Percentiles rank a stretch among this genome's conserved stretches.
Evolutionary conservation across 2,329 filamentous ascomycete species (phyloP).

Genomic region (Aspergillus sergii): DNA sequence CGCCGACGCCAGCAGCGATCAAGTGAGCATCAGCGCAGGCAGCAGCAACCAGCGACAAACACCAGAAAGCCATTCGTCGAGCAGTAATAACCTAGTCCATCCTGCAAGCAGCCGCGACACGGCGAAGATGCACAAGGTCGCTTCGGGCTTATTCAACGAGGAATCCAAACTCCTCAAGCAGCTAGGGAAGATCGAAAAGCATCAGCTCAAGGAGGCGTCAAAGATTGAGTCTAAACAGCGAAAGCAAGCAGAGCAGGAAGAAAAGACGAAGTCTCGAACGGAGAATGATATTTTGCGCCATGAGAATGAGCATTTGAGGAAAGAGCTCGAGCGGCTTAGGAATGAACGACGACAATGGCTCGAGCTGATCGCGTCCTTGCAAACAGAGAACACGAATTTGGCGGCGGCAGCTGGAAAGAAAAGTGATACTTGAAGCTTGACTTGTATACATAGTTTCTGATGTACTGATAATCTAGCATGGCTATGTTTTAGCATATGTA

Average conservation of each 20-base stretch:
- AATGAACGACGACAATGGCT: constrained; percentile 54
- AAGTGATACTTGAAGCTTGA: not conserved
- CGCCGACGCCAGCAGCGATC: constrained; percentile 20
- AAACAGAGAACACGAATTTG: constrained; percentile 60
- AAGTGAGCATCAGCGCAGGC: constrained; percentile 20
- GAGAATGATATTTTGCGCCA: constrained; percentile 52
- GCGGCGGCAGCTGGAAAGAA: constrained; percentile 11
- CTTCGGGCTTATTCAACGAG: constrained; percentile 32
- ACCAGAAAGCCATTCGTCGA: constrained; percentile 14
- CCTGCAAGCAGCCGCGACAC: constrained; percentile 21
- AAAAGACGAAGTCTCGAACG: constrained; percentile 44
- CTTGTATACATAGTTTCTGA: not conserved
- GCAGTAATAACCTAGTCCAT: constrained; percentile 17
- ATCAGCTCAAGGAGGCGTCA: constrained; percentile 42
- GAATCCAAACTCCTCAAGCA: constrained; percentile 42
- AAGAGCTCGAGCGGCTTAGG: constrained; percentile 52
- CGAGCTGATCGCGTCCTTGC: constrained; percentile 56
- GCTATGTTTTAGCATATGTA: not conserved
- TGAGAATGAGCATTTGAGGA: constrained; percentile 49
- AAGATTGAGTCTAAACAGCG: constrained; percentile 43
- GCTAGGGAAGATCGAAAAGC: constrained; percentile 46
- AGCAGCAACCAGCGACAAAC: constrained; percentile 12
- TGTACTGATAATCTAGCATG: not conserved
- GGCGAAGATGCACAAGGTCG: constrained; percentile 32
- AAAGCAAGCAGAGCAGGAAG: constrained; percentile 46